Evolutionary conservation across 805 yeast genomes (phyloP).

Genomic region (Candida suzukii): DNA sequence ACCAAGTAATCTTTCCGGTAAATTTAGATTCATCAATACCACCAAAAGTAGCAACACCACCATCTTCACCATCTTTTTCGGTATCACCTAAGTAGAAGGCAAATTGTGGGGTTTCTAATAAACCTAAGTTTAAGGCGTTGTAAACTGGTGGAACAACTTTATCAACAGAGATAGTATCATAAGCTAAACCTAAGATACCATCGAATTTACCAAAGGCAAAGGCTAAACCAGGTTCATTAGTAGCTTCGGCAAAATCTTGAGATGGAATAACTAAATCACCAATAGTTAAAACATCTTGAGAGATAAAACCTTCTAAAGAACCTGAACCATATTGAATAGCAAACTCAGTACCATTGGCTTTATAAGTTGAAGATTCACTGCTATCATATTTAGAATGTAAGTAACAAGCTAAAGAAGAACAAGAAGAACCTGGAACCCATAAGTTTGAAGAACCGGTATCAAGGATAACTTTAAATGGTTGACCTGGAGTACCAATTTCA

Average conservation of each 20-base stretch:
- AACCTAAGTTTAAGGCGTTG: slow-evolving; percentile 76
- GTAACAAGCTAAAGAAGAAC: slow-evolving; percentile 92
- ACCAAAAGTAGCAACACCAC: slow-evolving; percentile 94
- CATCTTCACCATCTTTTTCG: slow-evolving; percentile 55
- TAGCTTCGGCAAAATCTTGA: slow-evolving; percentile 96
- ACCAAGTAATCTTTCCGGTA: slow-evolving; percentile 83
- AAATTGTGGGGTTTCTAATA: slow-evolving; percentile 78
- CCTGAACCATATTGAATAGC: slow-evolving; percentile 91
- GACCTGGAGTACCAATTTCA: slow-evolving; percentile 87
- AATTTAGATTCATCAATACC: slow-evolving; percentile 77
- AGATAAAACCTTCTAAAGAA: slow-evolving; percentile 83
- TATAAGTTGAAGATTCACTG: slow-evolving; percentile 71
- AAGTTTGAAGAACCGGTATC: slow-evolving; percentile 96
- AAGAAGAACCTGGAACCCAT: slow-evolving; percentile 91
- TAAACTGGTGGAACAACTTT: slow-evolving; percentile 89
- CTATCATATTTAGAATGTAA: slow-evolving; percentile 90
- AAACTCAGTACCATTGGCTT: slow-evolving; percentile 80
- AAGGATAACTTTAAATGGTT: slow-evolving; percentile 84
- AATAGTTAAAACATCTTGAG: slow-evolving; percentile 73
- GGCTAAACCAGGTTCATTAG: slow-evolving; percentile 94
- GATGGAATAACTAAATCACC: slow-evolving; percentile 81
- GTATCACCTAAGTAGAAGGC: slow-evolving; percentile 87
- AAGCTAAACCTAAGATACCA: slow-evolving; percentile 94
- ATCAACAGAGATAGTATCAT: slow-evolving; percentile 85
- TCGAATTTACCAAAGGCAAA: slow-evolving; percentile 99